Percentiles rank a stretch among this genome's conserved stretches.
These are phyloP conservation scores for Podospora australis DNA, from an alignment of 495 filamentous ascomycete genomes.

Conservation along the genomic window DNA sequence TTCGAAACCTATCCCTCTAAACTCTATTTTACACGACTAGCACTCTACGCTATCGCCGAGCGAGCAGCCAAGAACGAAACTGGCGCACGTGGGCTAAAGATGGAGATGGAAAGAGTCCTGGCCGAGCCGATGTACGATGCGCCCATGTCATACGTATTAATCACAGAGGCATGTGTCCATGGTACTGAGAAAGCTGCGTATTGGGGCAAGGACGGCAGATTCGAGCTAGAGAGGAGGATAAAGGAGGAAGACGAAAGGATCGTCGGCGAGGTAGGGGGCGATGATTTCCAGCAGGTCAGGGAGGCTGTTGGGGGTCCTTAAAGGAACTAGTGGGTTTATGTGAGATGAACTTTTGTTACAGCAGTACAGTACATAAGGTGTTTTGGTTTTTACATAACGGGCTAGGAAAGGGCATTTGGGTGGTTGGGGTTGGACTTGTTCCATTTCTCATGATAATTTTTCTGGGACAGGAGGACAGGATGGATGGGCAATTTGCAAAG, in stretches of 20 bases:
- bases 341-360: too few species aligned
- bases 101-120: conserved; percentile 81
- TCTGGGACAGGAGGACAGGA: too few species aligned
- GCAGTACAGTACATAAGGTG: too few species aligned
- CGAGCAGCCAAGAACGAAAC: conserved; percentile 70
- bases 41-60: conserved; percentile 71
- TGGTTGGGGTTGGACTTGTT: too few species aligned
- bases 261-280: too few species aligned
- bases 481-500: too few species aligned
- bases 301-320: too few species aligned
- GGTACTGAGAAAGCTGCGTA: conserved; percentile 51
- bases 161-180: conserved; percentile 67
- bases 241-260: conserved; percentile 44
- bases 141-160: conserved; percentile 58
- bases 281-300: too few species aligned
- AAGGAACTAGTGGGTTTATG: too few species aligned
- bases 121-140: conserved; percentile 89
- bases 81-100: conserved; percentile 79
- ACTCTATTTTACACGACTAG: conserved; percentile 73
- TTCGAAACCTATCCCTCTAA: conserved; percentile 80
- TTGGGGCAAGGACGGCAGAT: conserved; percentile 43
- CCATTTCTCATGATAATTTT: too few species aligned
- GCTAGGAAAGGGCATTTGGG: too few species aligned
- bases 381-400: too few species aligned
- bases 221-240: conserved; percentile 49